These are phyloP conservation scores for Alternaria infectoria DNA, from an alignment of 2,329 filamentous ascomycete genomes.

Conservation along the genomic window DNA sequence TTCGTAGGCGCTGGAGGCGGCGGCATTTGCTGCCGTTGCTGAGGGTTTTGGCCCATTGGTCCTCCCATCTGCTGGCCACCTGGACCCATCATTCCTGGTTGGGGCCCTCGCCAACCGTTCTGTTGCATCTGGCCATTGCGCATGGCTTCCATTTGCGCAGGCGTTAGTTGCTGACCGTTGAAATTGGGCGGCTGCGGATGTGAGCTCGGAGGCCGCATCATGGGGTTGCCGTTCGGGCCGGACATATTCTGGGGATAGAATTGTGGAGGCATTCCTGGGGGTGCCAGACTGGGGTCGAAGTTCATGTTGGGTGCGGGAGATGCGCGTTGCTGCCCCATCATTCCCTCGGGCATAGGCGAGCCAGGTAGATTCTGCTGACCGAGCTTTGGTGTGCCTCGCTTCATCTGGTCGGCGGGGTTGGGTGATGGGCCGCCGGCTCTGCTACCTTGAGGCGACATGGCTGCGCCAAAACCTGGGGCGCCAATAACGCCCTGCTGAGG, in stretches of 20 bases:
- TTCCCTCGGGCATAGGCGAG: slow-evolving; percentile 72
- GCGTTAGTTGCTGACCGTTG: slow-evolving; percentile 68
- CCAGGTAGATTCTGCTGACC: slow-evolving; percentile 68
- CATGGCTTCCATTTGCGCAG: slow-evolving; percentile 59
- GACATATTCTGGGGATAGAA: slow-evolving; percentile 43
- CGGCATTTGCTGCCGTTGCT: slow-evolving; percentile 67
- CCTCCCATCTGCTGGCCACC: slow-evolving; percentile 60
- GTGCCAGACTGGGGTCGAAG: slow-evolving; percentile 60
- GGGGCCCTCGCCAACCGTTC: slow-evolving; percentile 45
- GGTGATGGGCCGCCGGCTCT: slow-evolving; percentile 75
- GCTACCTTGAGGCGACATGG: slow-evolving; percentile 72
- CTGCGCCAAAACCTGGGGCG: slow-evolving; percentile 64
- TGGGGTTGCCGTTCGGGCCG: slow-evolving; percentile 29
- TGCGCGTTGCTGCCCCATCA: slow-evolving; percentile 67
- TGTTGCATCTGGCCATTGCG: slow-evolving; percentile 48
- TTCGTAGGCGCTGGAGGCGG: slow-evolving; percentile 56
- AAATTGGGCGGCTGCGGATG: slow-evolving; percentile 59
- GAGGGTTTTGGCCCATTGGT: slow-evolving; percentile 68
- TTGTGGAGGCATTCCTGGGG: slow-evolving; percentile 51
- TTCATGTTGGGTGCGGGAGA: slow-evolving; percentile 64
- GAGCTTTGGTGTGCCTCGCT: slow-evolving; percentile 77
- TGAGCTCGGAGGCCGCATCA: slow-evolving; percentile 63
- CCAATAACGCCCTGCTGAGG: slow-evolving; percentile 56
- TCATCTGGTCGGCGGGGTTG: slow-evolving; percentile 79
- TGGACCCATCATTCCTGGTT: slow-evolving; percentile 60